phyloP scores from a whole-genome alignment of 108 stramenopile genomes.

The Mayamaea pseudoterrestris region DNA sequence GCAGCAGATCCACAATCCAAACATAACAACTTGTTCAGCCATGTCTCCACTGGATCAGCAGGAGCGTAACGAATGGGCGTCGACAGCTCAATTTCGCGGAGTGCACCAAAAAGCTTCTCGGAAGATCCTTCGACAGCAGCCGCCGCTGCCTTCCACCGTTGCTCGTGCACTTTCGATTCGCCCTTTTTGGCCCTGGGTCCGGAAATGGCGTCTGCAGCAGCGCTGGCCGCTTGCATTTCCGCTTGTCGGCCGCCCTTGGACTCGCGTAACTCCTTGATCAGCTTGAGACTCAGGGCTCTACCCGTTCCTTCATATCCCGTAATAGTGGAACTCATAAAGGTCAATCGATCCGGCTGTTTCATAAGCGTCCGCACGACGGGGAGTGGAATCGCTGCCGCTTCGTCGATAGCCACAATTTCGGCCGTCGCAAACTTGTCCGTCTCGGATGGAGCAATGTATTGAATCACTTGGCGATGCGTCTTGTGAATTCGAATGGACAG shows the following conservation, averaged over 20 bases:
- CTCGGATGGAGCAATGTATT: constrained; percentile 81
- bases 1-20: constrained; percentile 63
- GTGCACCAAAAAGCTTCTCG: constrained; percentile 23
- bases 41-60: constrained; percentile 88
- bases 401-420: constrained; percentile 96
- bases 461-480: constrained; percentile 84
- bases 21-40: constrained; percentile 94
- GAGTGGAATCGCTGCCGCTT: constrained; percentile 98
- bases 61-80: constrained; percentile 94
- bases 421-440: constrained; percentile 86
- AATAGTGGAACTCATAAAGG: constrained; percentile 93
- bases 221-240: constrained; percentile 36
- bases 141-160: constrained; percentile 75
- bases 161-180: constrained; percentile 85
- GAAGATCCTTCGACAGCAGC: constrained; percentile 37
- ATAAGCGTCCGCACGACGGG: constrained; percentile 86
- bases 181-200: constrained; percentile 73
- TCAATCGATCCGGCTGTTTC: constrained; percentile 57
- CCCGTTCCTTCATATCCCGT: constrained; percentile 99
- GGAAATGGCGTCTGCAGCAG: constrained; percentile 53
- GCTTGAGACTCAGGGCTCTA: constrained; percentile 90
- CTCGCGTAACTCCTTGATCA: constrained; percentile 91
- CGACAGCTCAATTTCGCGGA: constrained; percentile 80
- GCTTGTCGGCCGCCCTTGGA: constrained; percentile 35
- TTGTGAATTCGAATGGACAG: constrained; percentile 79